Evolutionary conservation across 1,139 yeast genomes (phyloP).

Genomic region (Protomyces lactucae-debilis): DNA sequence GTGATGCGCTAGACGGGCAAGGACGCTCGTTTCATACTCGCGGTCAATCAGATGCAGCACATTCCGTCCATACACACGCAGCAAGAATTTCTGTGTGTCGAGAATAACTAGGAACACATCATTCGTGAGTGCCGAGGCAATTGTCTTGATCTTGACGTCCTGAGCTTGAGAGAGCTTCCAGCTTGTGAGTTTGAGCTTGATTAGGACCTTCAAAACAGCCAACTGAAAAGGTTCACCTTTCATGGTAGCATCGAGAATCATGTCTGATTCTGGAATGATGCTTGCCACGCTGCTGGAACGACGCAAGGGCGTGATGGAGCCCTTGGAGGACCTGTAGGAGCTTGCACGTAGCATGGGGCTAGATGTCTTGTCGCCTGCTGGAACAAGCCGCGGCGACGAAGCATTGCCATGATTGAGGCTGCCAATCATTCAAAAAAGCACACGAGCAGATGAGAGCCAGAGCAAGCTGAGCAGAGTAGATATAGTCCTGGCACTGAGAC

Average conservation of each 20-base stretch:
- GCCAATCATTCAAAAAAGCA: not conserved
- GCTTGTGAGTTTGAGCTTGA: constrained; percentile 14
- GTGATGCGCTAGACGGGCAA: constrained; percentile 67
- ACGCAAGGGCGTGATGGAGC: constrained; percentile 20
- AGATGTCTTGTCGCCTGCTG: not conserved
- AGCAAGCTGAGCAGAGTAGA: not conserved
- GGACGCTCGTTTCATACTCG: constrained; percentile 65
- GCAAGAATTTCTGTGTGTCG: constrained; percentile 44
- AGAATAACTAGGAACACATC: constrained; percentile 64
- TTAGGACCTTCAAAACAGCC: constrained; percentile 16
- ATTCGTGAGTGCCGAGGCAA: constrained; percentile 78
- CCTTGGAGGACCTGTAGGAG: constrained; percentile 15
- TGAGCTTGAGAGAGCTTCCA: constrained; percentile 23
- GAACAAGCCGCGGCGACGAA: not conserved
- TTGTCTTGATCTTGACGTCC: constrained; percentile 29
- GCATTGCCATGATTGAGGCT: not conserved
- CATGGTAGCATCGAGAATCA: constrained; percentile 7
- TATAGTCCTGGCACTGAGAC: not conserved
- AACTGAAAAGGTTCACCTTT: constrained; percentile 18
- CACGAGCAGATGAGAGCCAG: not conserved
- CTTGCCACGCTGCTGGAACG: constrained; percentile 19
- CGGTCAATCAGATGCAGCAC: constrained; percentile 84
- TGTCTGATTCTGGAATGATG: constrained; percentile 21
- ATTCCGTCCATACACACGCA: constrained; percentile 88
- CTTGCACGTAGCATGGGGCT: constrained; percentile 19